Percentiles rank a stretch among this genome's conserved stretches.
Evolutionary conservation across 257 asterid genomes (phyloP).

Genomic region (Ehretia macrophylla): DNA sequence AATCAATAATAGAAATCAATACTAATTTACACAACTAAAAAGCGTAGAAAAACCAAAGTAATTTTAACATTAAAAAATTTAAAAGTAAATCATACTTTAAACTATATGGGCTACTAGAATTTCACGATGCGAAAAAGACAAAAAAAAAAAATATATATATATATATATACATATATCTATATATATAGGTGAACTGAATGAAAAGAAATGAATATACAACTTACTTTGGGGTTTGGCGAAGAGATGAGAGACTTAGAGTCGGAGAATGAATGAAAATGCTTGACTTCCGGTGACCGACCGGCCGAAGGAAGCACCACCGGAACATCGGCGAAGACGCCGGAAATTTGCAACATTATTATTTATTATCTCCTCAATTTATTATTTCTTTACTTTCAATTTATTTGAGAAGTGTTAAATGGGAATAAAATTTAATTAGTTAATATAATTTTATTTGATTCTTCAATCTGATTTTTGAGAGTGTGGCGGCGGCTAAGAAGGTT

Average conservation of each 20-base stretch:
- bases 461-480: no score
- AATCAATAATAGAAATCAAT: no score
- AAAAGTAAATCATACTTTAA: no score
- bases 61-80: no score
- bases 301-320: conserved; percentile 45
- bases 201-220: conserved; percentile 10
- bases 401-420: no score
- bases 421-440: no score
- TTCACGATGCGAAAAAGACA: background rate
- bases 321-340: conserved; percentile 51
- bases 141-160: no score
- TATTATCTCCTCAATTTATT: background rate
- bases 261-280: conserved; percentile 31
- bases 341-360: conserved; percentile 34
- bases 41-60: no score
- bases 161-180: no score
- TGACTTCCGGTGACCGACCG: conserved; percentile 43
- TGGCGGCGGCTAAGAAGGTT: background rate
- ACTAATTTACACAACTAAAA: no score
- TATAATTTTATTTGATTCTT: no score
- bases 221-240: conserved; percentile 44
- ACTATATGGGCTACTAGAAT: background rate
- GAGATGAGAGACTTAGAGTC: conserved; percentile 38
- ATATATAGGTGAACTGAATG: no score
- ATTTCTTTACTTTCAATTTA: background rate